Percentiles rank a stretch among this genome's conserved stretches.
Evolutionary conservation across 345 rosid genomes (phyloP).

Genomic region (Populus tremula): DNA sequence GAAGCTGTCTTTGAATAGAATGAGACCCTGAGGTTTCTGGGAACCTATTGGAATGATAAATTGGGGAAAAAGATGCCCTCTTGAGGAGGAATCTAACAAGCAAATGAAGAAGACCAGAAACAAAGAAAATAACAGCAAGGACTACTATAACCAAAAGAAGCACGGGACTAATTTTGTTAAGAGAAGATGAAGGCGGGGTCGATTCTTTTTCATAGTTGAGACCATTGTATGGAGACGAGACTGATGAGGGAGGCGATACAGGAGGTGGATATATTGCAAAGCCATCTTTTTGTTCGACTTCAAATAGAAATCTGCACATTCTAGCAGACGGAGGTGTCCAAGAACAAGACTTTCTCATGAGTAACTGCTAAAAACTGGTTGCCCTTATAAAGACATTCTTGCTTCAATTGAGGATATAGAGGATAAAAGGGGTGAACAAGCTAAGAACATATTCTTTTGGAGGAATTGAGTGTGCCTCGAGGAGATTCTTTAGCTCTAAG

Average conservation of each 20-base stretch:
- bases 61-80: conserved; percentile 40
- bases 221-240: conserved; percentile 16
- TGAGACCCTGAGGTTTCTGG: conserved; percentile 42
- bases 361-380: neutral
- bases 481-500: conserved; percentile 7
- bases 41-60: conserved; percentile 43
- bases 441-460: conserved; percentile 15
- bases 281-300: conserved; percentile 22
- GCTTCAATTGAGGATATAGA: conserved; percentile 4
- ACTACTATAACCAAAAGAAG: conserved; percentile 48
- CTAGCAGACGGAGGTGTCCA: conserved; percentile 13
- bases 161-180: conserved; percentile 43
- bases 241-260: conserved; percentile 18
- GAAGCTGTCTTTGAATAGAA: conserved; percentile 61
- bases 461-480: conserved; percentile 16
- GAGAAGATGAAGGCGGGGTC: conserved; percentile 27
- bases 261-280: conserved; percentile 31
- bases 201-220: conserved; percentile 26
- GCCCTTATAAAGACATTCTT: conserved; percentile 18
- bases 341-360: conserved; percentile 4
- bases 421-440: conserved; percentile 10
- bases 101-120: conserved; percentile 59
- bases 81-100: conserved; percentile 48
- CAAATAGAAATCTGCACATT: conserved; percentile 32
- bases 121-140: conserved; percentile 50